These are phyloP conservation scores for Spergularia bocconei DNA, from an alignment of 148 eudicot species.

Conservation along the genomic window DNA sequence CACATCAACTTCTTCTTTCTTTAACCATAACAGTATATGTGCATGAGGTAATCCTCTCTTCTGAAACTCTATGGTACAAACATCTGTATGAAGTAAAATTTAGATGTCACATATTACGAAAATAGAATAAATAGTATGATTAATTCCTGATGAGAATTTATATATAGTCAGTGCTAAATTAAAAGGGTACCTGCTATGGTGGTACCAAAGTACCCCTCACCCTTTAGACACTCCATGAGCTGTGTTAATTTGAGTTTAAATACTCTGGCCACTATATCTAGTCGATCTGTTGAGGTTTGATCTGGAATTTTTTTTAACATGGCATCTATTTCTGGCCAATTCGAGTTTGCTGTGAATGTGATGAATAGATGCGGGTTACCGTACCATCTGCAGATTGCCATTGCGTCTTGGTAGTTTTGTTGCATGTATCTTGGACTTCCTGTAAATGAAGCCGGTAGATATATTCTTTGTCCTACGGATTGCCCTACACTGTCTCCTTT, in stretches of 20 bases:
- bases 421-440: slow-evolving; percentile 19
- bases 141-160: too few relatives aligned
- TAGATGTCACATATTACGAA: too few relatives aligned
- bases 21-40: too few relatives aligned
- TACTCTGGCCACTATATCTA: slow-evolving; percentile 14
- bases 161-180: too few relatives aligned
- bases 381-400: not conserved
- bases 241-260: slow-evolving; percentile 30
- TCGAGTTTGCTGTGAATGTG: slow-evolving; percentile 23
- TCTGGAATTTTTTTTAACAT: not conserved
- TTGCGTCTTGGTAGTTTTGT: slow-evolving; percentile 14
- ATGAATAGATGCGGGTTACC: slow-evolving; percentile 16
- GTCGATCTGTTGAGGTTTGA: not conserved
- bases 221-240: slow-evolving; percentile 2
- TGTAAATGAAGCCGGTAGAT: slow-evolving; percentile 16
- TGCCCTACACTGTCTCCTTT: too few relatives aligned
- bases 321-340: slow-evolving; percentile 19
- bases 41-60: too few relatives aligned
- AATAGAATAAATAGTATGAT: too few relatives aligned
- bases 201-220: not conserved
- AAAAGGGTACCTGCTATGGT: not conserved
- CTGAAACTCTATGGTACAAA: too few relatives aligned
- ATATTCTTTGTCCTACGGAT: slow-evolving; percentile 9
- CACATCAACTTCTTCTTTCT: too few relatives aligned
- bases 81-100: too few relatives aligned